A percentile compares a stretch with the other conserved stretches of the same genome.
These are phyloP conservation scores for Fragilaria radians DNA, from an alignment of 108 stramenopile species.

Conservation along the genomic window DNA sequence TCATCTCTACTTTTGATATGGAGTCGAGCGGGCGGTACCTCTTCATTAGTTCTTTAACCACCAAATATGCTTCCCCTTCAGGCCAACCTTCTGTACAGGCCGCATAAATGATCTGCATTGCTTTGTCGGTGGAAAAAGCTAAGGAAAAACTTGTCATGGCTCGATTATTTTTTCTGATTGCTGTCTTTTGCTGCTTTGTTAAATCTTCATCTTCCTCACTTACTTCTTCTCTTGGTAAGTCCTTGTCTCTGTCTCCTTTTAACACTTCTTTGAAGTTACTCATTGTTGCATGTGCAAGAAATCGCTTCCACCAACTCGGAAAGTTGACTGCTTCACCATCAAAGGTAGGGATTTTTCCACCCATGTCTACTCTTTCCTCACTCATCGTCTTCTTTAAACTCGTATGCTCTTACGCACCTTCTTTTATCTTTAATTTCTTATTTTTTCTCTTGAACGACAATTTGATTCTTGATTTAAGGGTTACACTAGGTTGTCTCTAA, in stretches of 20 bases:
- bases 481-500: too few relatives aligned
- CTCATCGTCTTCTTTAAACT: too few relatives aligned
- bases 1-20: slow-evolving; percentile 3
- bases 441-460: too few relatives aligned
- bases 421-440: too few relatives aligned
- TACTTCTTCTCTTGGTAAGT: too few relatives aligned
- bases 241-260: neutral
- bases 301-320: slow-evolving; percentile 5
- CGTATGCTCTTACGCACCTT: too few relatives aligned
- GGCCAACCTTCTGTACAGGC: slow-evolving; percentile 2
- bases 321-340: too few relatives aligned
- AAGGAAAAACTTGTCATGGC: slow-evolving; percentile 3
- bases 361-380: too few relatives aligned
- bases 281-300: neutral
- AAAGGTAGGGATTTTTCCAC: too few relatives aligned
- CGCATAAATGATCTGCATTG: neutral
- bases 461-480: too few relatives aligned
- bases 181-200: slow-evolving; percentile 2
- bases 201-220: too few relatives aligned
- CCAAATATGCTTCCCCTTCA: neutral
- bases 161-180: neutral
- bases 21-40: neutral
- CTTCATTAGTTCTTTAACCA: neutral
- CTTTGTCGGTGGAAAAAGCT: slow-evolving; percentile 2
- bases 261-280: neutral